phyloP scores from a whole-genome alignment of 164 flowering plant genomes.

The Stephania cephalantha region DNA sequence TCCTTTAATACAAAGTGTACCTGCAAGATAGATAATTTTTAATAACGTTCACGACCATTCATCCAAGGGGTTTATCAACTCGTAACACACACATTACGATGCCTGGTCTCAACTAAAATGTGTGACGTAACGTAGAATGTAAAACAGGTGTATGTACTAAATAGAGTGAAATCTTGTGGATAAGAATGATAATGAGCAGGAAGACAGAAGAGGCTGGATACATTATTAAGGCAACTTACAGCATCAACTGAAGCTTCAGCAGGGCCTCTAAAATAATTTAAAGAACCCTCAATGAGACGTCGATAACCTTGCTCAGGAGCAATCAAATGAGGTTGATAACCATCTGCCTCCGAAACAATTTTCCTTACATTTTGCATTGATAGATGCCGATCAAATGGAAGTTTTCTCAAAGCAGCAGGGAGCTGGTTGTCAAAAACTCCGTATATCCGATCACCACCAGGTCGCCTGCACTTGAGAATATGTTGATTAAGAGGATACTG shows the following conservation, averaged over 20 bases:
- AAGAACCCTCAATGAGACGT: conserved; percentile 60
- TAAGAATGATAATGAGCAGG: not conserved
- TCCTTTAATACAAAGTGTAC: conserved; percentile 49
- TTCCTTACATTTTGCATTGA: conserved; percentile 68
- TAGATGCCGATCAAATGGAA: conserved; percentile 83
- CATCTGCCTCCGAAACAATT: conserved; percentile 81
- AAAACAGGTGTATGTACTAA: not conserved
- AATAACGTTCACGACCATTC: not conserved
- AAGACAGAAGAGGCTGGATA: not conserved
- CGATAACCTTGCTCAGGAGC: conserved; percentile 85
- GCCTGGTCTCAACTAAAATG: not conserved
- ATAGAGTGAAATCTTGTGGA: not conserved
- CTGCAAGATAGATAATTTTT: conserved; percentile 20
- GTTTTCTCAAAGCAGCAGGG: conserved; percentile 80
- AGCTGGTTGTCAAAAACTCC: conserved; percentile 87
- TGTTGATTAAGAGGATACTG: conserved; percentile 1
- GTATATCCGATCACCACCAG: conserved; percentile 85
- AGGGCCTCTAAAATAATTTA: conserved; percentile 64
- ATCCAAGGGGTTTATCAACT: not conserved
- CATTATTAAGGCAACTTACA: conserved; percentile 29
- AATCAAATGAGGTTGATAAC: conserved; percentile 87
- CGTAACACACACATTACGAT: not conserved
- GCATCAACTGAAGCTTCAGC: conserved; percentile 92
- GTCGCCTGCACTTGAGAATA: conserved; percentile 40
- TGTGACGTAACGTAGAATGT: not conserved